Conservation (phyloP, 2,329 filamentous ascomycete species). For the Neopestalotiopsis sp. region DNA sequence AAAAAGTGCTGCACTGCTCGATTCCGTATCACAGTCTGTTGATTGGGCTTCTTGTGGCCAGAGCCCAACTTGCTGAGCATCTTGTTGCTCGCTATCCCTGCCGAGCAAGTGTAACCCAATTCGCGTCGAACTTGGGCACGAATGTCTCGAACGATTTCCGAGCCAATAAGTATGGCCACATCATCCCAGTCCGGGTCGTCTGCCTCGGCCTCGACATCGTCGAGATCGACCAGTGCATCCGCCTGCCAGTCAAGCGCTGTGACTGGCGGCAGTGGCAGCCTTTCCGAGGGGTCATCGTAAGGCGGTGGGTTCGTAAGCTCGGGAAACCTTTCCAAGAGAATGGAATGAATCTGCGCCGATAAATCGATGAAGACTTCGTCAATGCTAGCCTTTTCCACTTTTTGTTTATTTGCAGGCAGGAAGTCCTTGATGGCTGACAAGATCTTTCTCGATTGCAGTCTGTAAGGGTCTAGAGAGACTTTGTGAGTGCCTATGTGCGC, state of each 20-base stretch:
- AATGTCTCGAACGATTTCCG: conserved; percentile 83
- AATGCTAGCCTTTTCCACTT: conserved; percentile 90
- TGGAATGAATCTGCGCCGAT: conserved; percentile 79
- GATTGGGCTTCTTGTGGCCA: conserved; percentile 89
- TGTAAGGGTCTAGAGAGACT: conserved; percentile 91
- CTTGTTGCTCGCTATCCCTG: conserved; percentile 88
- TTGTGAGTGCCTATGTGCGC: conserved; percentile 87
- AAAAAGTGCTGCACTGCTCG: conserved; percentile 82
- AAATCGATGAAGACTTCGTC: conserved; percentile 96
- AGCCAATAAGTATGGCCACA: conserved; percentile 82
- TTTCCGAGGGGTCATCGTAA: conserved; percentile 74
- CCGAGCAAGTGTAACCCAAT: conserved; percentile 90
- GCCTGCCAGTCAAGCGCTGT: conserved; percentile 83
- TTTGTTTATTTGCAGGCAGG: conserved; percentile 69
- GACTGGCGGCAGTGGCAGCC: conserved; percentile 70
- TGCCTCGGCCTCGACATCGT: conserved; percentile 73
- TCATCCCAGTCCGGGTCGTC: conserved; percentile 97
- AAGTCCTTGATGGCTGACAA: conserved; percentile 77
- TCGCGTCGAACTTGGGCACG: conserved; percentile 71
- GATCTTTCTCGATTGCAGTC: conserved; percentile 83
- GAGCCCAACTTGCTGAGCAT: conserved; percentile 95
- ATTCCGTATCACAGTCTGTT: conserved; percentile 91
- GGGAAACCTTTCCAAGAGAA: conserved; percentile 78
- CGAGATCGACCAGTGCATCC: conserved; percentile 82
- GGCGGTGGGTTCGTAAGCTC: conserved; percentile 72